Conservation (phyloP, 495 filamentous ascomycete species). For the Penicillium silybi region DNA sequence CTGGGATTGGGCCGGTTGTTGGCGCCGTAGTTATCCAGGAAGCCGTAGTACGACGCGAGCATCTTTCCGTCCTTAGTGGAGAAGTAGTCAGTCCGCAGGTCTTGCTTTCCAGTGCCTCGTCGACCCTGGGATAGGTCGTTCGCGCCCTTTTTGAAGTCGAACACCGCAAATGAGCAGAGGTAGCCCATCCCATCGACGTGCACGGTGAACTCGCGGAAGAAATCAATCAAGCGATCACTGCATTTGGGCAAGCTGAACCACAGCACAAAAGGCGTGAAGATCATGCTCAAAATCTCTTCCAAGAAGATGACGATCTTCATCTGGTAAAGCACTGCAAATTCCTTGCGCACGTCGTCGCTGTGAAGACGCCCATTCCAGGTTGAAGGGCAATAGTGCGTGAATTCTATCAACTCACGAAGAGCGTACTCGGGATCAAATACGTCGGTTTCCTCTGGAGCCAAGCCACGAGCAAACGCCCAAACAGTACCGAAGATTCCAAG, state of each 20-base stretch:
- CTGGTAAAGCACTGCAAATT: constrained; percentile 86
- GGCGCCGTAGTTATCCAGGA: constrained; percentile 80
- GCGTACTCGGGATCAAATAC: constrained; percentile 93
- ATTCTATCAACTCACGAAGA: constrained; percentile 80
- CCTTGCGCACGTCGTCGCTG: constrained; percentile 75
- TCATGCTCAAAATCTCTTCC: constrained; percentile 86
- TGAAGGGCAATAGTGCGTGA: constrained; percentile 82
- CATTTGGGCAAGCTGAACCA: constrained; percentile 84
- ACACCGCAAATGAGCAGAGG: constrained; percentile 96
- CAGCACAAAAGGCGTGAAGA: constrained; percentile 86
- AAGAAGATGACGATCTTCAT: constrained; percentile 86
- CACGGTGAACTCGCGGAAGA: constrained; percentile 95
- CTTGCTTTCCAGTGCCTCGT: constrained; percentile 36
- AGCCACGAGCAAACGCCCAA: constrained; percentile 74
- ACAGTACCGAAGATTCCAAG: constrained; percentile 68
- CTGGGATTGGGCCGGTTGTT: constrained; percentile 55
- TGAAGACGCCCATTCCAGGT: constrained; percentile 88
- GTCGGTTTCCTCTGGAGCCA: constrained; percentile 77
- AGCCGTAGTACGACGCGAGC: constrained; percentile 89
- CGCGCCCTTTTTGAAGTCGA: constrained; percentile 85
- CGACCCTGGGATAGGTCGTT: constrained; percentile 49
- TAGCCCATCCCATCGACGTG: constrained; percentile 95
- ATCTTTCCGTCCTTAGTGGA: constrained; percentile 95
- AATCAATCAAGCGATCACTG: constrained; percentile 91
- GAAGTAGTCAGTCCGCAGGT: constrained; percentile 87